Evolutionary conservation across 371 early-diverging fungal species (phyloP), one percentile per base, ranked within the genome.

Genomic region (Zychaea mexicana): DNA sequence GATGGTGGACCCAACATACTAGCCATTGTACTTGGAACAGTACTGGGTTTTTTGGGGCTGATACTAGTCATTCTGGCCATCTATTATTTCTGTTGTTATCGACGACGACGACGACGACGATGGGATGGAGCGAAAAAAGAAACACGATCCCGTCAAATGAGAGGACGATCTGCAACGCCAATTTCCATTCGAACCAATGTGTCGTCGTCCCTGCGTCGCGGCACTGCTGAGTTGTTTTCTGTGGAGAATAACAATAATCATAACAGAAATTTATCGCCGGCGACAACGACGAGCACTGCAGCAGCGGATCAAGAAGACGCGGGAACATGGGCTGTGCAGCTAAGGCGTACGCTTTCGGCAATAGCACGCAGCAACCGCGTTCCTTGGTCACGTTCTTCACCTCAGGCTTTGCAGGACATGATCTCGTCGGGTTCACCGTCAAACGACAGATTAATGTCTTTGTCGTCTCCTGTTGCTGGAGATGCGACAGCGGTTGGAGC

Each of bases 21-120:
- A 10, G 58, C 65, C 8, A 60, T 65, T 30, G 52, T 65, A 21
- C 39, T 65, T 28, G 65, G 65, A 2, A 59, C 58, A 12, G 58
- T 65, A 19, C 60, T 65, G 7, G 60, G 65, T 6, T 15, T 28
- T 1, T 26, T 63, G 3, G 64, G 31, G 2, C 46, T 63, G 6
- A 21, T 65, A 0, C 24, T 27, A 2, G 13, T 58, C 2, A 17
- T 53, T 8, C 26, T 30, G 3, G 17, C 24, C 27, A 22, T 28
- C 27, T 64, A 26, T 36, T 64, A 30, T 32, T 47, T 28, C 24
- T 64, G 49, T 33, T 30, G 30, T 28, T 22, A 39, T 45, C 36
- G 52, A 39, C 49, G 59, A 12, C 38, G 55, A 47, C 45, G 52
- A 36, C 24, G 58, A 33, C n/a, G n/a, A n/a, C n/a, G n/a, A n/a